Evolutionary conservation across 306 rosid species (phyloP), one percentile per base, ranked within the genome.

Genomic region (Rosa rugosa): DNA sequence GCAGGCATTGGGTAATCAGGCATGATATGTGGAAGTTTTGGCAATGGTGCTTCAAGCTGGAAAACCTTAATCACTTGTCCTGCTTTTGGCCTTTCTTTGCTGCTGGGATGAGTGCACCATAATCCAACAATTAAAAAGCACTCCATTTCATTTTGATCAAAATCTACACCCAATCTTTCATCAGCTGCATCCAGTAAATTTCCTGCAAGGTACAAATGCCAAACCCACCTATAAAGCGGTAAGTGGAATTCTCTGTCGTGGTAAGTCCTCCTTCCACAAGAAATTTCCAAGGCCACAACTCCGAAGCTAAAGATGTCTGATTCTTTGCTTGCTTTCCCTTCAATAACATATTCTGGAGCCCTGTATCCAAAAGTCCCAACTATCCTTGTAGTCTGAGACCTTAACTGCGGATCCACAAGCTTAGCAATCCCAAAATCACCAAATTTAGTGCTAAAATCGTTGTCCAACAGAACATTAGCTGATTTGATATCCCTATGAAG

Each of bases 401-500:
- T 60, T 60, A 60, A 23, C 38, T 38, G 17, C 1, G 66, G 66
- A 60, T 60, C 89, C n/a, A 91, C 73, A 5, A 50, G 80, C 73
- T 65, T 77, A 23, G 66, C 66, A 25, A 25, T 60, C 66, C 66
- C 66, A 25, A 60, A 25, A 22, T 23, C 66, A 60, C 38, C 38
- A 10, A 23, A 17, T 25, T 60, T 25, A 20, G 72, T 65, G 47
- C 42, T 50, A n/a, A 2, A 91, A 72, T 87, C 82, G 0, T 68
- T 77, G 78, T 91, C 92, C 57, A 88, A 16, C 53, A 90, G 51
- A 46, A 90, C 79, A 45, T 90, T 87, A 1, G 89, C 89, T 0
- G 93, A 86, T 41, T 89, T 91, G 8, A 88, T 89, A 20, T 89
- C 96, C 25, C 92, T 82, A 8, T 87, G 93, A 40, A 89, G 86